Evolutionary conservation across 371 early-diverging fungal species (phyloP).

Genomic region (Mortierella sp.): DNA sequence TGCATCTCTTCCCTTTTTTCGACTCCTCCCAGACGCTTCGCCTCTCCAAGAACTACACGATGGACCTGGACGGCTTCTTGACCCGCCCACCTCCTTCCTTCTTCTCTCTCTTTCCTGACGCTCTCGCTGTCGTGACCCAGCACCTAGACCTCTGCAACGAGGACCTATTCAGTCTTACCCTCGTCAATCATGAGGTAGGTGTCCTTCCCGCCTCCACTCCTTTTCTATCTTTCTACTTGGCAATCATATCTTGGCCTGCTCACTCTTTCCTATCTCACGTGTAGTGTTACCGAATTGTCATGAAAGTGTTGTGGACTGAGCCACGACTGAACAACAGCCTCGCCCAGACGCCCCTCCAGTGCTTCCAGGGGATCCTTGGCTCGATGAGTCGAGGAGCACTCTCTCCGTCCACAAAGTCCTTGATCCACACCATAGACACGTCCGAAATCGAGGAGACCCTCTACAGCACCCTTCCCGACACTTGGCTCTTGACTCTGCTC

Average conservation of each 20-base stretch:
- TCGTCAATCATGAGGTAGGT: constrained; percentile 45
- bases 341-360: constrained; percentile 39
- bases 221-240: too few species aligned
- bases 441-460: constrained; percentile 37
- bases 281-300: constrained; percentile 32
- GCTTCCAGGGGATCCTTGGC: constrained; percentile 29
- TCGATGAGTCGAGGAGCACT: constrained; percentile 17
- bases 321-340: constrained; percentile 36
- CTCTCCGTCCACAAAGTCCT: constrained; percentile 9
- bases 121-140: constrained; percentile 21
- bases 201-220: background rate
- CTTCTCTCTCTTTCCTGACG: constrained; percentile 49
- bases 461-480: constrained; percentile 40
- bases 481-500: constrained; percentile 40
- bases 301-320: constrained; percentile 25
- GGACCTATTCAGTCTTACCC: constrained; percentile 21
- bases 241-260: too few species aligned
- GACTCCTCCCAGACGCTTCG: background rate
- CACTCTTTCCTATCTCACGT: too few species aligned
- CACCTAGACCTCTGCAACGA: constrained; percentile 28
- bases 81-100: constrained; percentile 19
- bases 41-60: background rate
- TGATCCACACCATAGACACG: constrained; percentile 31
- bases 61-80: constrained; percentile 17
- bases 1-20: background rate